Evolutionary conservation across 225 moss, liverwort and hornwort species (phyloP), one percentile per base, ranked within the genome.

Genomic region (Sphagnum tenellum): DNA sequence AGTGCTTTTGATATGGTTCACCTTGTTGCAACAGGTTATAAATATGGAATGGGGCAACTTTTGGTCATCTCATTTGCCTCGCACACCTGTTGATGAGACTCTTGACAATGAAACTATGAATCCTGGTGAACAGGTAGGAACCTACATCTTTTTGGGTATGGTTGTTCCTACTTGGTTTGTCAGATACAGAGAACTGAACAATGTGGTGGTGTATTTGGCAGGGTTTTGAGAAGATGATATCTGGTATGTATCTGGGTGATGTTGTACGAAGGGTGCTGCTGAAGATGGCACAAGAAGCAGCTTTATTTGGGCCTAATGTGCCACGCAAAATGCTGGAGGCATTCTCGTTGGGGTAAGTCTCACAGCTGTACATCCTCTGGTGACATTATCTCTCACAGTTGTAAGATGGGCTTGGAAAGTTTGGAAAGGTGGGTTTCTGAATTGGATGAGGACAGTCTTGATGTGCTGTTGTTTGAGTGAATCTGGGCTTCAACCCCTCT

Each of bases 181-280:
- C 29, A 29, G 29, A 29, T 29, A 29, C 52, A 52, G 52, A 52
- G 52, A 52, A 9, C 52, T 52, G 52, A 52, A 52, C 0, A 52
- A 9, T 6, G 52, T 52, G 52, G 52, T 6, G 52, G 7, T 52
- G 52, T 54, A 62, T 60, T 70, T 62, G 69, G 73, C 85, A 93
- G 90, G 86, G 95, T 63, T 95, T 92, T 62, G 95, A 95, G 71
- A 95, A 95, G 86, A 86, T 91, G 64, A 78, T 95, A 56, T 88
- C 89, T 7, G 92, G 95, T 59, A 89, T 92, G 89, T 95, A 95
- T 75, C 74, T 95, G 64, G 95, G 92, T 67, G 95, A 95, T 66
- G 79, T 95, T 49, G 89, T 89, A 54, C 88, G 89, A 57, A 83
- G 88, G 50, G 88, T 95, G 67, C 69, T 92, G 69, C 73, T 92